Base-by-base conservation (phyloP, 768 basidiomycete genomes). In the Hericium coralloides region DNA sequence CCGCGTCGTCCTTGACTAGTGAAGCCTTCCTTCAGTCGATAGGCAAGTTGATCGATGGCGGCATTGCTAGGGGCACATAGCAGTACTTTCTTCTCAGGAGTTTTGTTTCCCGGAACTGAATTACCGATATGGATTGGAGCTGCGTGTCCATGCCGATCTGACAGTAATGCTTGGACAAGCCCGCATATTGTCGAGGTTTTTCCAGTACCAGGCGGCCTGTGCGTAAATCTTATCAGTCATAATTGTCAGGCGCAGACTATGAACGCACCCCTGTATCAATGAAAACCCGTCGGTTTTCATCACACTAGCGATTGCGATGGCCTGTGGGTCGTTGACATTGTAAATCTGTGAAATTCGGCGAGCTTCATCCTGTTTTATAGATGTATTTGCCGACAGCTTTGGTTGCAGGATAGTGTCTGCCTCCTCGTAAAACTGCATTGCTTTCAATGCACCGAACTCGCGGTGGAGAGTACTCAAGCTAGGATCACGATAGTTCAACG, bases 171-270 rank as follows among this genome's bases (percentile, higher is more conserved):
- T 43, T 90, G 84, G 6, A 97, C 88, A n/a, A 99, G 77, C 20
- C 92, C 93, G 63, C 92, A 92, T 60, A 99, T 98, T 1, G 97
- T 99, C 20, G 92, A 95, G 9, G 97, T 99, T 73, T 99, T 99
- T 12, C 97, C 97, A 0, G 97, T 99, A 55, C 97, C 97, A 1
- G 97, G 97, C 38, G 97, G 97, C 22, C 95, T 95, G 60, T 54
- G 43, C 39, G 17, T 22, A 45, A 48, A 4, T 37, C 14, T 12
- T 8, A 25, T 17, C 4, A 15, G 6, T 23, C 15, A 26, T 36
- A 10, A 5, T 9, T 5, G 10, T 37, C 20, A 5, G 15, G 51
- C 55, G 10, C 18, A 50, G 48, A 7, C 12, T 37, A 56, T 39
- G 36, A 23, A 61, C 60, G 25, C 66, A 95, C 95, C 97, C 97